Evolutionary conservation across 2,329 filamentous ascomycete genomes (phyloP).

Genomic region (Exophiala xenobiotica): DNA sequence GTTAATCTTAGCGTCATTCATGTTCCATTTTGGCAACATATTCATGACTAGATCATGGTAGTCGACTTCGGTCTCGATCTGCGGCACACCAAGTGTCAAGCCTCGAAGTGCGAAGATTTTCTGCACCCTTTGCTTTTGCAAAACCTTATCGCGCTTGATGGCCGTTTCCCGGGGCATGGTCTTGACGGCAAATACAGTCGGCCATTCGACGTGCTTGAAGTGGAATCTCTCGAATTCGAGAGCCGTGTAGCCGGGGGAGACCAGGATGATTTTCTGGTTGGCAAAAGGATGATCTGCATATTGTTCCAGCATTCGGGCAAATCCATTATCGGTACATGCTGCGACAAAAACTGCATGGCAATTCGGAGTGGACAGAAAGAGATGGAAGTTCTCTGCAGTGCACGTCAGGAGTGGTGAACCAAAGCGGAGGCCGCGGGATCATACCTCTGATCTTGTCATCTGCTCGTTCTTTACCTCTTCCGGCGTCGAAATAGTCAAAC

Average conservation of each 20-base stretch:
- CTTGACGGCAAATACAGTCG: slow-evolving; percentile 11
- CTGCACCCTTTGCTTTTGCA: slow-evolving; percentile 4
- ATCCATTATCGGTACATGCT: slow-evolving; percentile 28
- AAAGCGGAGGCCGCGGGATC: not conserved
- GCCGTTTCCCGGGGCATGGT: slow-evolving; percentile 1
- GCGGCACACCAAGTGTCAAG: not conserved
- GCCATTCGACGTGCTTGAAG: slow-evolving; percentile 13
- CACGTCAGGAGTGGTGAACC: too few species aligned
- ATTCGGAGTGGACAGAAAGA: slow-evolving; percentile 27
- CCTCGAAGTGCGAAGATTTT: not conserved
- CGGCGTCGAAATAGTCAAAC: slow-evolving; percentile 29
- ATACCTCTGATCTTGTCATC: slow-evolving; percentile 30
- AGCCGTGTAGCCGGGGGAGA: slow-evolving; percentile 23
- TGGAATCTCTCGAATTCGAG: slow-evolving; percentile 20
- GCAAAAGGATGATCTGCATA: slow-evolving; percentile 23
- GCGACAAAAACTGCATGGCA: slow-evolving; percentile 28
- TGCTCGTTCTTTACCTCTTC: slow-evolving; percentile 29
- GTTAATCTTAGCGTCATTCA: slow-evolving; percentile 12
- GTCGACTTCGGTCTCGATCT: not conserved
- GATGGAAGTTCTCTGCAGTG: slow-evolving; percentile 29
- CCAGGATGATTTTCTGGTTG: slow-evolving; percentile 25
- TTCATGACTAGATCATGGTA: slow-evolving; percentile 5
- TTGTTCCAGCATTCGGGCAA: slow-evolving; percentile 29
- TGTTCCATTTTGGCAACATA: slow-evolving; percentile 13
- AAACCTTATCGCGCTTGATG: slow-evolving; percentile 2